Base-by-base conservation (phyloP, 2,329 filamentous ascomycete species). In the Colletotrichum simmondsii region DNA sequence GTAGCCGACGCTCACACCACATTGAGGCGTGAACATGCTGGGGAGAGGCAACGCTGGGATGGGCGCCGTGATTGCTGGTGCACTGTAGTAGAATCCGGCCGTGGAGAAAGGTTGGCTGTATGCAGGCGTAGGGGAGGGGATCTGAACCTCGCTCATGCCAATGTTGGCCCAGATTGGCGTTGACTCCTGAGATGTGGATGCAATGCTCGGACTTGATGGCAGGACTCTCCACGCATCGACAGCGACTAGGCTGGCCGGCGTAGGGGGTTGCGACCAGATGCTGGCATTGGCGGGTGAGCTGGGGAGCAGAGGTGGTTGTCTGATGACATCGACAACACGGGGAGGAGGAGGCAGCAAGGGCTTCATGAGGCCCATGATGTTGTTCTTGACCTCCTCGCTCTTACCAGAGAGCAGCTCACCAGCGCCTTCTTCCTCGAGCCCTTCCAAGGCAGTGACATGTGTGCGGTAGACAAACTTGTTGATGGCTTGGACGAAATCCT, bases 391-490 rank as follows among this genome's bases (percentile, higher is more conserved):
- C 78, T 98, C 95, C 77, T 98, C 95, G 80, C 94, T 95, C 85
- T 94, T 94, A 76, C 95, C 95, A 80, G 93, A 93, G 74, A 98
- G 91, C 76, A 99, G 89, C 86, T 99, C 97, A 75, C 97, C 97
- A 60, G 94, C 94, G 74, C 97, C 97, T 79, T 98, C 96, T 85
- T 98, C 97, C 87, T 99, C 97, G 76, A 98, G 89, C 70, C 97
- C 97, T 85, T 99, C 97, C 66, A 99, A 89, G 58, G 95, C 97
- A 74, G 93, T 92, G 76, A 94, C 95, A 79, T 94, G 92, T 19
- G 96, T 95, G 80, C 95, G 93, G 86, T 94, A 99, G 80, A 99
- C 96, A 80, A 97, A 99, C 85, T 93, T 96, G 91, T 99, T 99
- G 86, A 96, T 92, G 76, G 95, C 94, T 86, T 98, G 96, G 76